Evolutionary conservation across 2,329 filamentous ascomycete genomes (phyloP).

Genomic region (Xylaria sp.): DNA sequence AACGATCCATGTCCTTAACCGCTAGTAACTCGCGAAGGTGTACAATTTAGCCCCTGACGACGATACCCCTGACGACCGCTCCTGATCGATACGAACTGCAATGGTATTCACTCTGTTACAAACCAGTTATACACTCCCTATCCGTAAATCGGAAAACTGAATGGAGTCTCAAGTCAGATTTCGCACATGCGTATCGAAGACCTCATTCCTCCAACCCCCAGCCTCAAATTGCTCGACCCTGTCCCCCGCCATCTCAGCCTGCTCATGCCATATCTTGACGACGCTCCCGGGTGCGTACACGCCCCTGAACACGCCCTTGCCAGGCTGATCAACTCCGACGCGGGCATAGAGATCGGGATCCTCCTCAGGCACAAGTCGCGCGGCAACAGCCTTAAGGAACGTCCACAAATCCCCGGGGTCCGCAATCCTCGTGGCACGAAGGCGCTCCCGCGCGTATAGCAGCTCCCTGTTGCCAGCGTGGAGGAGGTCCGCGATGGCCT

Average conservation of each 20-base stretch:
- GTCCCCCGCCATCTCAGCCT: slow-evolving; percentile 76
- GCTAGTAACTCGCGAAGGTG: neutral
- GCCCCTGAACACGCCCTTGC: slow-evolving; percentile 76
- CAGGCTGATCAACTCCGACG: slow-evolving; percentile 72
- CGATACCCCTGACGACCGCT: neutral
- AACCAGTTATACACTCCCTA: neutral
- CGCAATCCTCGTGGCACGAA: slow-evolving; percentile 86
- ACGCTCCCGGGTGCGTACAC: slow-evolving; percentile 91
- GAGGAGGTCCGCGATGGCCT: slow-evolving; percentile 75
- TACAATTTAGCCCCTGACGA: neutral
- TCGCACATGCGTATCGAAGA: slow-evolving; percentile 69
- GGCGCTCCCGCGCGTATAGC: slow-evolving; percentile 84
- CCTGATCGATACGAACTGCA: neutral
- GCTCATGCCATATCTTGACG: slow-evolving; percentile 88
- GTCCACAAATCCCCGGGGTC: slow-evolving; percentile 82
- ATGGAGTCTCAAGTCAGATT: slow-evolving; percentile 27
- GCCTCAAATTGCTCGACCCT: slow-evolving; percentile 70
- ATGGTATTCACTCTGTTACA: too few relatives aligned
- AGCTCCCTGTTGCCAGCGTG: slow-evolving; percentile 85
- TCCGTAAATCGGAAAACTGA: neutral
- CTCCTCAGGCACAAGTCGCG: slow-evolving; percentile 75
- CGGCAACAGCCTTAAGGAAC: slow-evolving; percentile 84
- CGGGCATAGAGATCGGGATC: slow-evolving; percentile 81
- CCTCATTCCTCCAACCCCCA: slow-evolving; percentile 65
- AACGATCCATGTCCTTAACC: neutral